These are phyloP conservation scores for Vitis amurensis DNA, from an alignment of 164 flowering plant genomes.

Conservation along the genomic window DNA sequence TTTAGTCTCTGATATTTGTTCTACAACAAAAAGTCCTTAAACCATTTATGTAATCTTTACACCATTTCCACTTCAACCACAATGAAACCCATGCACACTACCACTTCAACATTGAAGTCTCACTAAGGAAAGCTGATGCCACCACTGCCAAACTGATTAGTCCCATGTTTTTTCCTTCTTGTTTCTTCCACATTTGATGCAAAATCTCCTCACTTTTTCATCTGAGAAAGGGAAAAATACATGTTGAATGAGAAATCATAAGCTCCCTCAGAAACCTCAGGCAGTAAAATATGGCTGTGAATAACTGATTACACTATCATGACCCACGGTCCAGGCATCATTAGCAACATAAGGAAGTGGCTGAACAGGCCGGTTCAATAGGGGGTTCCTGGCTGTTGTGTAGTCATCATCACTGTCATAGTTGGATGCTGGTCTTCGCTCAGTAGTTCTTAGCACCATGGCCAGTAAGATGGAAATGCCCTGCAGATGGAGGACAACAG, in stretches of 20 bases:
- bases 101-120: no score
- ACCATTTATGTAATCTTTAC: no score
- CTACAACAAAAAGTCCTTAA: no score
- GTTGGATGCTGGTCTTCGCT: slow-evolving; percentile 29
- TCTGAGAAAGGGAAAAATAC: background rate
- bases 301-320: no score
- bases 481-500: slow-evolving; percentile 30
- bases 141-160: no score
- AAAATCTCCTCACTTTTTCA: slow-evolving; percentile 3
- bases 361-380: slow-evolving; percentile 38
- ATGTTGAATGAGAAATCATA: no score
- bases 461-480: slow-evolving; percentile 55
- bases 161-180: background rate
- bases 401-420: slow-evolving; percentile 71
- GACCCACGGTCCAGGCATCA: slow-evolving; percentile 34
- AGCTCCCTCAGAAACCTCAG: no score
- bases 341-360: slow-evolving; percentile 39
- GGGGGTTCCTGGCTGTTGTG: slow-evolving; percentile 53
- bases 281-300: no score
- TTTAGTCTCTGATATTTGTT: no score
- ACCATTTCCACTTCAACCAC: no score
- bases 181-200: background rate
- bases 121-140: no score
- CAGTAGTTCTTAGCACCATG: slow-evolving; percentile 53
- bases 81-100: no score